A percentile compares a stretch with the other conserved stretches of the same genome.
Conservation (phyloP, 2,329 filamentous ascomycete genomes). For the Fusarium mundagurra region DNA sequence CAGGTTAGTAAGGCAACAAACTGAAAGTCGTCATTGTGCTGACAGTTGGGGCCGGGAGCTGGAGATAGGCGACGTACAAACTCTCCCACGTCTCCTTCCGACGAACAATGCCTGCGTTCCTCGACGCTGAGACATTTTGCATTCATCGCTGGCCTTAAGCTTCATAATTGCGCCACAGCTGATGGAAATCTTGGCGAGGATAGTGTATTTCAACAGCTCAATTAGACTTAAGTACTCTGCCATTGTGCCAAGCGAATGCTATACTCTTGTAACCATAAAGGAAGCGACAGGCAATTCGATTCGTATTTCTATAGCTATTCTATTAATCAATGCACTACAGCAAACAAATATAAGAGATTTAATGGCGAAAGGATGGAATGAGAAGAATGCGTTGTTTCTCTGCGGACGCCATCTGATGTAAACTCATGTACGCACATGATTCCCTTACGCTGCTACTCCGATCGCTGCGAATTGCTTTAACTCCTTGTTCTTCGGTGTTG, state of each 20-base stretch:
- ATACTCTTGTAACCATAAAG: not conserved
- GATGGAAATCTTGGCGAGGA: not conserved
- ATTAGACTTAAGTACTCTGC: accelerated
- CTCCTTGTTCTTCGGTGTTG: not conserved
- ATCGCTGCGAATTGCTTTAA: not conserved
- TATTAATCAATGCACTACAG: not conserved
- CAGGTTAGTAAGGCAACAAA: not conserved
- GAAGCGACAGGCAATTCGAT: accelerated
- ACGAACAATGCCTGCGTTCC: not conserved
- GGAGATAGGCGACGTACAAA: not conserved
- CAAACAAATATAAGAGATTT: not conserved
- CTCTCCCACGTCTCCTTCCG: not conserved
- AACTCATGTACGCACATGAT: no score
- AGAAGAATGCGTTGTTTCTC: not conserved
- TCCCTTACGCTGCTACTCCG: not conserved
- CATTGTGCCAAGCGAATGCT: not conserved
- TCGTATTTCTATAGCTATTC: not conserved
- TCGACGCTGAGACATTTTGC: not conserved
- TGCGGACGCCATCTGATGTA: not conserved
- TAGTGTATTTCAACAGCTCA: not conserved
- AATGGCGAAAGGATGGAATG: not conserved
- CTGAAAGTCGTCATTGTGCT: not conserved
- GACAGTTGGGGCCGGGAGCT: not conserved
- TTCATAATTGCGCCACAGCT: accelerated
- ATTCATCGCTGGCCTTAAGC: not conserved